phyloP scores from a whole-genome alignment of 371 early-diverging fungal genomes.

The Parasitella parasitica region DNA sequence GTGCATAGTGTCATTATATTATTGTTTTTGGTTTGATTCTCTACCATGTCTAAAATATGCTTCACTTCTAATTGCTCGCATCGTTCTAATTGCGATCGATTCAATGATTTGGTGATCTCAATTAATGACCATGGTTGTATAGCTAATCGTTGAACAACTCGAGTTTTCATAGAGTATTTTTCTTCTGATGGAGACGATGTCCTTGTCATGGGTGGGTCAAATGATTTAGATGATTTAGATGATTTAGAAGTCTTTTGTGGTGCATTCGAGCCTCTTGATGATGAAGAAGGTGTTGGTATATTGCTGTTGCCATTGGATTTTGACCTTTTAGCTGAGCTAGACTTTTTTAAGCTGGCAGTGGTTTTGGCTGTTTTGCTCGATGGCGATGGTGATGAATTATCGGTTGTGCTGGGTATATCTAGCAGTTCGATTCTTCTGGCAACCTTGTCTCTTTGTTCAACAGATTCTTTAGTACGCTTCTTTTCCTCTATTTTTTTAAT shows the following conservation, averaged over 20 bases:
- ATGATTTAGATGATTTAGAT: neutral
- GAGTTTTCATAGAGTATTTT: neutral
- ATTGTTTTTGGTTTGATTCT: neutral
- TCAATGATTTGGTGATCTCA: slow-evolving; percentile 3
- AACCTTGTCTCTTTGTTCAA: neutral
- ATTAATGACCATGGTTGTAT: slow-evolving; percentile 5
- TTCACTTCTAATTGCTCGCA: slow-evolving; percentile 10
- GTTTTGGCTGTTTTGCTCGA: neutral
- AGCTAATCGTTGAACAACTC: slow-evolving; percentile 9
- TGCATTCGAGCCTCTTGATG: neutral
- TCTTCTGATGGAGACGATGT: neutral
- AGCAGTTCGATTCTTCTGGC: slow-evolving; percentile 5
- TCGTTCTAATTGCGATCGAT: slow-evolving; percentile 3
- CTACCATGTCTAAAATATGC: slow-evolving; percentile 9
- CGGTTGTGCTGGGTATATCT: slow-evolving; percentile 12
- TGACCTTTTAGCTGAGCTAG: neutral
- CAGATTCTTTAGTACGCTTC: neutral
- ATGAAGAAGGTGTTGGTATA: neutral
- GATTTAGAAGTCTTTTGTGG: neutral
- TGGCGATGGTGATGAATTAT: neutral
- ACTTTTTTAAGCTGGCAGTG: neutral
- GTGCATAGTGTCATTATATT: neutral
- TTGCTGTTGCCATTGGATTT: neutral
- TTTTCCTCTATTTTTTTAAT: neutral
- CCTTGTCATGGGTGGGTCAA: neutral